Base-by-base conservation (phyloP, 2,329 filamentous ascomycete genomes). In the Aschersonia sp. region DNA sequence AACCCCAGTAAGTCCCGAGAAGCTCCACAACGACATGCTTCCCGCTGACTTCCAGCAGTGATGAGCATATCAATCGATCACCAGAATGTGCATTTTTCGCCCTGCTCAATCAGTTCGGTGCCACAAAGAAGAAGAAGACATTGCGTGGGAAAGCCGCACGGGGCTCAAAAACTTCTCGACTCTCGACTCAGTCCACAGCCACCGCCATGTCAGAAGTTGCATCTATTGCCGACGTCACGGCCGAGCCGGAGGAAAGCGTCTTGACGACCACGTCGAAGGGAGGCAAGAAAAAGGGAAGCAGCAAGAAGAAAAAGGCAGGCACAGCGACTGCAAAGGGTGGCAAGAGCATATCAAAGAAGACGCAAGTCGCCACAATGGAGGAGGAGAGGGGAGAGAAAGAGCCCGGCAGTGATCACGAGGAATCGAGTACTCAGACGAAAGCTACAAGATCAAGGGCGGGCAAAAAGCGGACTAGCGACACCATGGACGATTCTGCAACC, bases 51-150 rank as follows among this genome's bases (percentile, higher is more conserved):
- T 42, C 8, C 12, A 43, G 32, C 50, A 90, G 85, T 60, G 81
- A 94, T 51, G 92, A 98, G 61, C 92, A 98, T 60, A 79, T 81
- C 56, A 81, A 78, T 47, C 80, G 92, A 55, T 83, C 83, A 1
- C 78, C 87, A 0, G 73, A 83, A 30, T 98, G 92, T 60, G 73
- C 79, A 11, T 97, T 94, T 68, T 97, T 97, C 59, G 66, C 70
- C 1, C 75, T 94, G 31, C 72, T 76, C 30, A 77, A 70, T 57
- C 72, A 74, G 56, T 67, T 77, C 57, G 72, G 68, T 54, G 61
- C 66, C 32, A 57, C 67, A 35, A 68, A 75, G 31, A 83, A 83
- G 66, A 75, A 83, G 66, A 75, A 77, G 53, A 62, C 73, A 9
- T 61, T 62, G 45, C 73, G 58, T 67, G 73, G 63, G 68, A 83